A percentile compares a stretch with the other conserved stretches of the same genome.
These are phyloP conservation scores for Boletus pseudopeckii DNA, from an alignment of 768 basidiomycete species.

Conservation along the genomic window DNA sequence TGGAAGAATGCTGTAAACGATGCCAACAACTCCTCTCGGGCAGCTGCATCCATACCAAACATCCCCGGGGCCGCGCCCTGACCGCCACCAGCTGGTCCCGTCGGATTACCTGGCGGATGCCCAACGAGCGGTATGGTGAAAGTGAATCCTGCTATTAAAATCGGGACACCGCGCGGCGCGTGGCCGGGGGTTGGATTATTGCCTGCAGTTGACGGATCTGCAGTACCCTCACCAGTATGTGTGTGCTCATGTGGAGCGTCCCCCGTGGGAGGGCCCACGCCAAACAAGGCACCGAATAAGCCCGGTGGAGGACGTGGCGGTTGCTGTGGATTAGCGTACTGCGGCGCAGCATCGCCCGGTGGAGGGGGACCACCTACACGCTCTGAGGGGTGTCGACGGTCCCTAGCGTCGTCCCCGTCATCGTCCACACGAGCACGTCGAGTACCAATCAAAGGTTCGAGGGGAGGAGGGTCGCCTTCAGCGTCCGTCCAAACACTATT, in stretches of 20 bases:
- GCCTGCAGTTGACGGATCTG: slow-evolving; percentile 15
- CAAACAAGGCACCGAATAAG: slow-evolving; percentile 28
- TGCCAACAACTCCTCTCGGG: slow-evolving; percentile 23
- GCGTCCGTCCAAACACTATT: slow-evolving; percentile 29
- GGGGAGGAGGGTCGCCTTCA: slow-evolving; percentile 29
- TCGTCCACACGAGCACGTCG: slow-evolving; percentile 60
- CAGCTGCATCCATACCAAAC: slow-evolving; percentile 17
- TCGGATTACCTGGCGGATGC: slow-evolving; percentile 6
- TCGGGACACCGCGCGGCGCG: slow-evolving; percentile 19
- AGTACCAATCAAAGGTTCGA: slow-evolving; percentile 33
- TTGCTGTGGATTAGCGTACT: slow-evolving; percentile 22
- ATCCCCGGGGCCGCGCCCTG: slow-evolving; percentile 8
- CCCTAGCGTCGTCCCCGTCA: slow-evolving; percentile 57
- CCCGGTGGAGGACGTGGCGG: slow-evolving; percentile 14
- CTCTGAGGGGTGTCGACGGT: slow-evolving; percentile 64
- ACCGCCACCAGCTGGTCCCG: background rate
- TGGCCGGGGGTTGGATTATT: slow-evolving; percentile 25
- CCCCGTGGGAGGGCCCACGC: slow-evolving; percentile 11
- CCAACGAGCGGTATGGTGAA: slow-evolving; percentile 36
- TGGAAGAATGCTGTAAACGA: slow-evolving; percentile 29
- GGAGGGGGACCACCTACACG: slow-evolving; percentile 38
- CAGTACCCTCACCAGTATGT: slow-evolving; percentile 28
- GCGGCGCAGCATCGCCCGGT: slow-evolving; percentile 20
- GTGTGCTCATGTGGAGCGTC: slow-evolving; percentile 21
- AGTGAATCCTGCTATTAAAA: slow-evolving; percentile 31